A percentile compares a stretch with the other conserved stretches of the same genome.
Evolutionary conservation across 768 basidiomycete genomes (phyloP).

Genomic region (Fomitopsis pulvina): DNA sequence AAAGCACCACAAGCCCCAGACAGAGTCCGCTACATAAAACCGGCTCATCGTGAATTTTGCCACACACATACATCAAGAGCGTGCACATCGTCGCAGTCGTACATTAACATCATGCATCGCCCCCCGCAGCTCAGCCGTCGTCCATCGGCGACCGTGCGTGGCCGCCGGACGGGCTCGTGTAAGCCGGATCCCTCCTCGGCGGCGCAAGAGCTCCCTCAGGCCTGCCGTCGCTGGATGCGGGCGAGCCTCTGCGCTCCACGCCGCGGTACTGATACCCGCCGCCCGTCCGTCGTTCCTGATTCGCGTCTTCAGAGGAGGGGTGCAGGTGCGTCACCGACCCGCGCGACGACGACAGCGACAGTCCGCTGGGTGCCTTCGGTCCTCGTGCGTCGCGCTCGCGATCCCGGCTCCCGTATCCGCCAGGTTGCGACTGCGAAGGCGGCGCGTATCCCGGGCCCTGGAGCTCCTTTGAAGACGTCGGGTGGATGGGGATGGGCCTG

Average conservation of each 20-base stretch:
- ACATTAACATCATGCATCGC: neutral
- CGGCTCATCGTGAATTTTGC: neutral
- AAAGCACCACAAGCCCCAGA: neutral
- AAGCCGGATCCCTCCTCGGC: neutral
- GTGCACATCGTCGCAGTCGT: neutral
- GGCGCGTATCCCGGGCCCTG: neutral
- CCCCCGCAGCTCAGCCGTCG: neutral
- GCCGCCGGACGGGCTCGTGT: neutral
- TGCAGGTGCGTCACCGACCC: neutral
- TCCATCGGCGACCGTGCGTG: constrained; percentile 3
- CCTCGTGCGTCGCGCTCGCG: neutral
- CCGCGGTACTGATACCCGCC: neutral
- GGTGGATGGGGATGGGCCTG: neutral
- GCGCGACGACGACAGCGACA: constrained; percentile 1
- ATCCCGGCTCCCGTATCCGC: neutral
- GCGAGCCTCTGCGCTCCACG: neutral
- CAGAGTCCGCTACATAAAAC: neutral
- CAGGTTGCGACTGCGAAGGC: neutral
- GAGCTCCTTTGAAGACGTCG: neutral
- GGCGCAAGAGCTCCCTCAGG: neutral
- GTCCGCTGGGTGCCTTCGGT: neutral
- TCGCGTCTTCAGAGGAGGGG: neutral
- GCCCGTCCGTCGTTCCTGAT: neutral
- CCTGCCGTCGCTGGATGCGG: neutral
- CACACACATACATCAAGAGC: too few species aligned